Base-by-base conservation (phyloP, 2,329 filamentous ascomycete species). In the Monosporascus ibericus region DNA sequence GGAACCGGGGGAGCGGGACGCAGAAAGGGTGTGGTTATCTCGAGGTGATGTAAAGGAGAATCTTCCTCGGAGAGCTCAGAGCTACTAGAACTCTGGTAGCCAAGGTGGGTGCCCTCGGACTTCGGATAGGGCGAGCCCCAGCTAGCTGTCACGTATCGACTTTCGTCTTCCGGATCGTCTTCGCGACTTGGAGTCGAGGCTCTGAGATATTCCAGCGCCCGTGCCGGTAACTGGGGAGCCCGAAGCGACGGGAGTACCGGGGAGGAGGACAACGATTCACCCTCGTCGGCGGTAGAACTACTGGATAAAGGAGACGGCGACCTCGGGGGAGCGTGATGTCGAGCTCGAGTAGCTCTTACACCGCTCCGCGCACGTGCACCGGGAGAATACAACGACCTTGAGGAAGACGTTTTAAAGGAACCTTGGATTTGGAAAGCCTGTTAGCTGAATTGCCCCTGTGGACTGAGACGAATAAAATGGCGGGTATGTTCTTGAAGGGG, bases 41-140 rank as follows among this genome's bases (percentile, higher is more conserved):
- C 79, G 49, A 86, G 73, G 52, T 80, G 79, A 58, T 85, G 82
- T 56, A 85, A 75, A 0, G 78, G 81, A 44, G 77, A 81, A 56
- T 81, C 81, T 62, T 83, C 81, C 24, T 46, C 42, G 3, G 80
- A 85, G 53, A 71, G 71, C 61, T 78, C 81, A 17, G 42, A 46
- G 68, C 81, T 85, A 65, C 79, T 79, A 58, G 76, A 74, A 60
- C 80, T 82, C 56, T 74, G 70, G 50, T 71, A 71, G 49, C 76
- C 76, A 51, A 78, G 72, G 55, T 77, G 70, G 46, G 65, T 70
- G 60, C 68, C 69, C 52, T 81, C 86, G 39, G 86, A 80, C 56
- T 79, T 79, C 51, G 88, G 85, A 72, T 96, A 96, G 22, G 92
- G 92, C 50, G 91, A 96, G 52, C 92, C 92, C 91, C 92, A 96